phyloP scores from a whole-genome alignment of 208 protist genomes.

The Crithidia sp. region DNA sequence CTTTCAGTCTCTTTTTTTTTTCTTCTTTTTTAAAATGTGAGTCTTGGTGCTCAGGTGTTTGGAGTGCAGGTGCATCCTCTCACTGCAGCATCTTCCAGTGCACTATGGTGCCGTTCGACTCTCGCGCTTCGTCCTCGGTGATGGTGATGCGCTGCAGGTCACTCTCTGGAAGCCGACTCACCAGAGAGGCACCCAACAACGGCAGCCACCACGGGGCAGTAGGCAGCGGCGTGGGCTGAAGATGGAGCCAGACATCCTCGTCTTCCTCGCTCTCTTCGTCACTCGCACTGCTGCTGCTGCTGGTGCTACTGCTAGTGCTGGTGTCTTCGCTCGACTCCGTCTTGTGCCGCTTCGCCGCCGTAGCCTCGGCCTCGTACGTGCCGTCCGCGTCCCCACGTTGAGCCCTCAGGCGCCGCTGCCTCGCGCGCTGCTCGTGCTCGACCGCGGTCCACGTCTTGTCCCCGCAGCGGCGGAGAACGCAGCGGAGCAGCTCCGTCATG shows the following conservation, averaged over 20 bases:
- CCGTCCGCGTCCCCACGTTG: no score
- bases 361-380: neutral
- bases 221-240: conserved; percentile 43
- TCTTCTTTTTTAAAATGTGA: neutral
- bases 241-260: conserved; percentile 31
- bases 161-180: conserved; percentile 44
- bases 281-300: neutral
- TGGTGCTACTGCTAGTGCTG: neutral
- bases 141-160: conserved; percentile 57
- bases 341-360: neutral
- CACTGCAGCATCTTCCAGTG: conserved; percentile 61
- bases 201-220: conserved; percentile 56
- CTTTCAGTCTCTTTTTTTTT: neutral
- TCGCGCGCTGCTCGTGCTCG: conserved; percentile 5
- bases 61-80: neutral
- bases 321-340: neutral
- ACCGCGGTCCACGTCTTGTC: neutral
- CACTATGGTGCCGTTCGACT: conserved; percentile 55
- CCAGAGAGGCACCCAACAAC: conserved; percentile 58
- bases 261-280: conserved; percentile 14
- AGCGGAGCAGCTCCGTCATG: conserved; percentile 37
- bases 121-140: conserved; percentile 45
- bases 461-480: conserved; percentile 32
- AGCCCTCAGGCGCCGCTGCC: neutral
- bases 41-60: neutral